Evolutionary conservation across 2,329 filamentous ascomycete species (phyloP).

Genomic region (Orbilia blumenaviensis): DNA sequence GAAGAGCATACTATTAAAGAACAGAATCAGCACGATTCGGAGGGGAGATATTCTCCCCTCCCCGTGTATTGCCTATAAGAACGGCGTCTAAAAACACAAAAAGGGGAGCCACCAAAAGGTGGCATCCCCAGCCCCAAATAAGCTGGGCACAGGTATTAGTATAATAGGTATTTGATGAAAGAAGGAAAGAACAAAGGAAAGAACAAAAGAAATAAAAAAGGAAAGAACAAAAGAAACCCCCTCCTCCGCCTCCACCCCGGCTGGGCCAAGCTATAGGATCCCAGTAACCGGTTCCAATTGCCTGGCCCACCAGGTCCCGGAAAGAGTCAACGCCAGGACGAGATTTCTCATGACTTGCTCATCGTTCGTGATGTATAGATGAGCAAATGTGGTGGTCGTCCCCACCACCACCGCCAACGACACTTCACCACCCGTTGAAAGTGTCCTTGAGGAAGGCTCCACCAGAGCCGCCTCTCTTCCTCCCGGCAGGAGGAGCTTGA

Average conservation of each 20-base stretch:
- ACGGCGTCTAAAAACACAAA: neutral
- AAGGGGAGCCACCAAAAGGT: neutral
- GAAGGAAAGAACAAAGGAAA: too few relatives aligned
- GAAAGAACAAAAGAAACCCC: neutral
- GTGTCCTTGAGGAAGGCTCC: neutral
- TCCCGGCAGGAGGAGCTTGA: neutral
- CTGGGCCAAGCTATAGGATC: neutral
- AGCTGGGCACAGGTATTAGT: neutral
- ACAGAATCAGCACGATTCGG: neutral
- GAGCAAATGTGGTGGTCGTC: constrained; percentile 8
- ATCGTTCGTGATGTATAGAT: constrained; percentile 24
- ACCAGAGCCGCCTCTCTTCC: constrained; percentile 4
- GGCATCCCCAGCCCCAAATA: neutral
- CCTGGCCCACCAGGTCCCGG: constrained; percentile 15
- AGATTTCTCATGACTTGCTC: constrained; percentile 7
- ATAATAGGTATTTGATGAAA: too few relatives aligned
- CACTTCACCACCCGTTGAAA: constrained; percentile 10
- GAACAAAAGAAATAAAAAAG: too few relatives aligned
- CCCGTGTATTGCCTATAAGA: neutral
- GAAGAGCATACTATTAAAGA: neutral
- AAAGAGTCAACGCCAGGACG: constrained; percentile 13
- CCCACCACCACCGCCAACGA: neutral
- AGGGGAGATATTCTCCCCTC: neutral
- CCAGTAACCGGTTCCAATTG: constrained; percentile 12
- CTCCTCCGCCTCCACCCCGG: neutral